These are phyloP conservation scores for Colletotrichum echinochloae DNA, from an alignment of 2,329 filamentous ascomycete species.

Conservation along the genomic window DNA sequence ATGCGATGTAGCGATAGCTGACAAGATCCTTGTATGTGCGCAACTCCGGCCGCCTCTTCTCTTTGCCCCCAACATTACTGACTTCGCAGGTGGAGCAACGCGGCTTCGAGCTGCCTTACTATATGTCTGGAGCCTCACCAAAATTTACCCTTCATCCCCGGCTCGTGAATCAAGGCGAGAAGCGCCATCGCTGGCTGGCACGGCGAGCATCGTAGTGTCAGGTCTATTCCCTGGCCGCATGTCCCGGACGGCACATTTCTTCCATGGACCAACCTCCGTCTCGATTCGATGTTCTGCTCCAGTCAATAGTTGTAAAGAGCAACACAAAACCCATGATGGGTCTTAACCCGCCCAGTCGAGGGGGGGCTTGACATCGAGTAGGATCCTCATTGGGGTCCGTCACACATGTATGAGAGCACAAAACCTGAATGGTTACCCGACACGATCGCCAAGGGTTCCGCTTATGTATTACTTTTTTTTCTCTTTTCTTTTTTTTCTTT, in stretches of 20 bases:
- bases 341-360: neutral
- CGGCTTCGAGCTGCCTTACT: neutral
- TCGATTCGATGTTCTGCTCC: neutral
- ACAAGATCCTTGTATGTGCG: neutral
- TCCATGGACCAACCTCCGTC: neutral
- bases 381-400: neutral
- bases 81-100: neutral
- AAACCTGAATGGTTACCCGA: neutral
- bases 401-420: neutral
- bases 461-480: conserved; percentile 31
- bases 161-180: neutral
- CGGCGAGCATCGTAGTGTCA: too few species aligned
- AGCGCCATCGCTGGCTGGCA: neutral
- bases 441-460: conserved; percentile 27
- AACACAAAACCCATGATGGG: neutral
- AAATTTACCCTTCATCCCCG: neutral
- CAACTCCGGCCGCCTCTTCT: neutral
- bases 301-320: neutral
- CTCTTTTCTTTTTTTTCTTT: neutral
- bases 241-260: neutral
- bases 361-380: neutral
- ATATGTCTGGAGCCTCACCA: neutral
- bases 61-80: neutral
- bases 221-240: neutral
- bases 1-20: too few species aligned